Conservation (phyloP, 2,329 filamentous ascomycete species). For the Hirsutella rhossiliensis region DNA sequence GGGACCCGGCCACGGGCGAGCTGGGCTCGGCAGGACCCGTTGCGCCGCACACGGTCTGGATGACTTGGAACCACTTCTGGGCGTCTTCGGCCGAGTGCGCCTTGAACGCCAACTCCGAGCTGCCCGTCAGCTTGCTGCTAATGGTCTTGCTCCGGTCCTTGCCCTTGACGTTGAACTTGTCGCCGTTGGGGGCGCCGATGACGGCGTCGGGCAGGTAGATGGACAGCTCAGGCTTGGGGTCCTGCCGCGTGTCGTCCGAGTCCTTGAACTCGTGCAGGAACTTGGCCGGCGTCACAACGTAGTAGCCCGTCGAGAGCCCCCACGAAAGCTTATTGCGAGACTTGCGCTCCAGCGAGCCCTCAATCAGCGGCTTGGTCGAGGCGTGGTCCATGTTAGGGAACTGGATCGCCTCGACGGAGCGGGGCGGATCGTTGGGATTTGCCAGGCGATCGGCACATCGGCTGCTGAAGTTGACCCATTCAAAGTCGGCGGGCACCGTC, state of each 20-base stretch:
- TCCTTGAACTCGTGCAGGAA: conserved; percentile 97
- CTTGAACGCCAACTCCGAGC: conserved; percentile 76
- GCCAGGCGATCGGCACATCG: conserved; percentile 64
- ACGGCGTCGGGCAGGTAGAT: conserved; percentile 87
- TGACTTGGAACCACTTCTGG: conserved; percentile 71
- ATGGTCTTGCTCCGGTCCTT: conserved; percentile 79
- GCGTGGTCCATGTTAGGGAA: conserved; percentile 86
- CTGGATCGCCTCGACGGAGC: conserved; percentile 58
- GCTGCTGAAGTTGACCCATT: conserved; percentile 76
- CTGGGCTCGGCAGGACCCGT: conserved; percentile 24
- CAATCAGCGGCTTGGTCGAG: conserved; percentile 70
- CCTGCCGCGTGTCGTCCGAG: conserved; percentile 58
- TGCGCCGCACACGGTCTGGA: conserved; percentile 48
- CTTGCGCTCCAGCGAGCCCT: conserved; percentile 83
- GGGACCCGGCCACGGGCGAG: conserved; percentile 11
- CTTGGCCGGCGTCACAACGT: conserved; percentile 77
- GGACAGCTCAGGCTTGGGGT: conserved; percentile 74
- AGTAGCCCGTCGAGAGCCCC: conserved; percentile 72
- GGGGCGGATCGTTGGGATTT: conserved; percentile 62
- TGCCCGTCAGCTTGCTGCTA: conserved; percentile 68
- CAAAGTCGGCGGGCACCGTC: conserved; percentile 70
- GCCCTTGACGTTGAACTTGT: conserved; percentile 91
- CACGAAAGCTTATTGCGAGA: conserved; percentile 71
- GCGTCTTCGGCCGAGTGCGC: conserved; percentile 72
- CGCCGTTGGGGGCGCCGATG: conserved; percentile 57